phyloP scores from a whole-genome alignment of 345 rosid species.

The Geranium brycei region DNA sequence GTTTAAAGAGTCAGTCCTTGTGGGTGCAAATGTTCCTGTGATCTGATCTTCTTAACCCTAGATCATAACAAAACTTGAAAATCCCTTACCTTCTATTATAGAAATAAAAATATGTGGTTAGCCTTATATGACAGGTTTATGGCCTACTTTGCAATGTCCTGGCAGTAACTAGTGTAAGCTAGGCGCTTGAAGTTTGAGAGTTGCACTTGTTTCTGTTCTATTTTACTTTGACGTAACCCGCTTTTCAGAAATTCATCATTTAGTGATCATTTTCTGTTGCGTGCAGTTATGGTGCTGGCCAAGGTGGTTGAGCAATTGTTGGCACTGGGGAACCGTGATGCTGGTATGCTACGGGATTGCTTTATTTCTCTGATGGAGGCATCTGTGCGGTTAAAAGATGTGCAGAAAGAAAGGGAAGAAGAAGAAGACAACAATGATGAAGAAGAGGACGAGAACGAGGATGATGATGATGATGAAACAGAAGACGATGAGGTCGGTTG shows the following conservation, averaged over 20 bases:
- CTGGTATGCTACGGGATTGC: slow-evolving; percentile 34
- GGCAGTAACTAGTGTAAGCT: not conserved
- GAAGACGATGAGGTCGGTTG: slow-evolving; percentile 50
- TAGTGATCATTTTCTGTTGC: slow-evolving; percentile 8
- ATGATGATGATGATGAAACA: slow-evolving; percentile 22
- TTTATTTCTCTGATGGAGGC: slow-evolving; percentile 49
- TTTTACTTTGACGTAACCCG: not conserved
- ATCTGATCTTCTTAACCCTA: no score
- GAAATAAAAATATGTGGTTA: not conserved
- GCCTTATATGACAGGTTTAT: not conserved
- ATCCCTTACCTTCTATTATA: not conserved
- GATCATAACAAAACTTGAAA: not conserved
- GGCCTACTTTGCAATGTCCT: not conserved
- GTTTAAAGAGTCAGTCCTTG: not conserved
- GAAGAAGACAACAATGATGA: slow-evolving; percentile 41
- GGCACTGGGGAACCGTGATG: slow-evolving; percentile 26
- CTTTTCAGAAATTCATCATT: not conserved
- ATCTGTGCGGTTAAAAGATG: slow-evolving; percentile 37
- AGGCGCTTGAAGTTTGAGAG: not conserved
- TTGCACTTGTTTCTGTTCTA: not conserved
- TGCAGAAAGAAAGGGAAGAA: slow-evolving; percentile 38
- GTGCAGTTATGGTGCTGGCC: slow-evolving; percentile 47
- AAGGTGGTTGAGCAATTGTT: slow-evolving; percentile 51
- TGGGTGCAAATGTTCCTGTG: not conserved
- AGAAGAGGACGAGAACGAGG: slow-evolving; percentile 28